Conservation (phyloP, 495 filamentous ascomycete species). For the Penicillium malachiteum region DNA sequence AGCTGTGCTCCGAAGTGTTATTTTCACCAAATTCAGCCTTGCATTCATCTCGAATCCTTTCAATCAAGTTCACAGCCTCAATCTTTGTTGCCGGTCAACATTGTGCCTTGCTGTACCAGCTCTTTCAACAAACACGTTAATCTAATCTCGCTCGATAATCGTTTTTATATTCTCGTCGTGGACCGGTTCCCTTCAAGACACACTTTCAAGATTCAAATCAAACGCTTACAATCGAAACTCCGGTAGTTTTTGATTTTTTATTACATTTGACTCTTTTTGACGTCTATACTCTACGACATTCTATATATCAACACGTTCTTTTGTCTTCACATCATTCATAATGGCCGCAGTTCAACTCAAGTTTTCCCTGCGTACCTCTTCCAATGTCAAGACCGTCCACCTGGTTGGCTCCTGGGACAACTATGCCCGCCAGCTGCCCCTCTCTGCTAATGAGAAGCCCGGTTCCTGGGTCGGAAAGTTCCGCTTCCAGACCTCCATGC, state of each 20-base stretch:
- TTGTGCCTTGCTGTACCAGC: constrained; percentile 35
- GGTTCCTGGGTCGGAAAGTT: constrained; percentile 94
- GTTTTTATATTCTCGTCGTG: constrained; percentile 29
- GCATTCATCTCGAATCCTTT: constrained; percentile 35
- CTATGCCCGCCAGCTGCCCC: constrained; percentile 88
- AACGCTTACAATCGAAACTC: constrained; percentile 14
- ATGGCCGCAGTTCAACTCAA: constrained; percentile 85
- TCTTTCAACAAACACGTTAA: constrained; percentile 46
- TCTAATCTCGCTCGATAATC: constrained; percentile 59
- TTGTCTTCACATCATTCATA: constrained; percentile 44
- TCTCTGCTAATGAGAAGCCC: constrained; percentile 84
- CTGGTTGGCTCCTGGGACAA: constrained; percentile 98
- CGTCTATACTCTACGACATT: constrained; percentile 20
- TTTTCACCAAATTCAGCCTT: constrained; percentile 24
- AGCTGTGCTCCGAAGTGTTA: constrained; percentile 49
- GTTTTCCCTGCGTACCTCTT: constrained; percentile 90
- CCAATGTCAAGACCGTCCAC: constrained; percentile 97
- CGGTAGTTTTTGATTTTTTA: constrained; percentile 21
- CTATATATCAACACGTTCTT: constrained; percentile 16
- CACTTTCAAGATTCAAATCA: constrained; percentile 3
- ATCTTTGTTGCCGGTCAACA: constrained; percentile 54
- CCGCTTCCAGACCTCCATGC: constrained; percentile 81
- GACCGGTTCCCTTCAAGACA: constrained; percentile 25
- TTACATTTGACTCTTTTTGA: constrained; percentile 14
- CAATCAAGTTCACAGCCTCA: constrained; percentile 21